A percentile compares a stretch with the other conserved stretches of the same genome.
phyloP scores from a whole-genome alignment of 73 alveolate genomes.

The Paraurostyla sp. region DNA sequence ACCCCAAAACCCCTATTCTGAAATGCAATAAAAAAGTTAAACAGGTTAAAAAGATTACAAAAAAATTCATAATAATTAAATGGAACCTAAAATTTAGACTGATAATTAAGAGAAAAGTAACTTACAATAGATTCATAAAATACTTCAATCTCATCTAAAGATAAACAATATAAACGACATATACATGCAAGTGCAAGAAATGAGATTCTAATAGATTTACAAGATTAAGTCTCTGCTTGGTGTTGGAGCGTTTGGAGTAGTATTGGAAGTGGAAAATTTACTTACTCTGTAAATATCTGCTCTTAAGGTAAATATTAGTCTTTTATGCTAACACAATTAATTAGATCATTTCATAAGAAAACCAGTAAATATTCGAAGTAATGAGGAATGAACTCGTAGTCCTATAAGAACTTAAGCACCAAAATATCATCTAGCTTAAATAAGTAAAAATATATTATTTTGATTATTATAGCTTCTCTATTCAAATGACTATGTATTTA shows the following conservation, averaged over 20 bases:
- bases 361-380: constrained; percentile 14
- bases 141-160: background rate
- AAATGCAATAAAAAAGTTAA: too few species aligned
- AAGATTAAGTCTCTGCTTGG: constrained; percentile 36
- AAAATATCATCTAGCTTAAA: constrained; percentile 26
- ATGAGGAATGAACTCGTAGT: constrained; percentile 39
- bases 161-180: background rate
- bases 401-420: constrained; percentile 37
- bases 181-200: background rate
- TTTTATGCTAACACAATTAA: background rate
- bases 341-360: constrained; percentile 27
- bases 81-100: too few species aligned
- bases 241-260: constrained; percentile 70
- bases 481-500: constrained; percentile 31
- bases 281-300: constrained; percentile 26
- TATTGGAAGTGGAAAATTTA: constrained; percentile 55
- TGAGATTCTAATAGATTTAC: background rate
- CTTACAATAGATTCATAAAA: background rate
- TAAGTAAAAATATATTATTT: background rate
- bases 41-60: too few species aligned
- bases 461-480: constrained; percentile 6
- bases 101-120: too few species aligned
- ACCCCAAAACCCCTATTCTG: too few species aligned
- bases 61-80: too few species aligned
- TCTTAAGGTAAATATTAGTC: constrained; percentile 26